A percentile compares a stretch with the other conserved stretches of the same genome.
phyloP scores from a whole-genome alignment of 441 rosid species.

The Aleurites moluccanus region DNA sequence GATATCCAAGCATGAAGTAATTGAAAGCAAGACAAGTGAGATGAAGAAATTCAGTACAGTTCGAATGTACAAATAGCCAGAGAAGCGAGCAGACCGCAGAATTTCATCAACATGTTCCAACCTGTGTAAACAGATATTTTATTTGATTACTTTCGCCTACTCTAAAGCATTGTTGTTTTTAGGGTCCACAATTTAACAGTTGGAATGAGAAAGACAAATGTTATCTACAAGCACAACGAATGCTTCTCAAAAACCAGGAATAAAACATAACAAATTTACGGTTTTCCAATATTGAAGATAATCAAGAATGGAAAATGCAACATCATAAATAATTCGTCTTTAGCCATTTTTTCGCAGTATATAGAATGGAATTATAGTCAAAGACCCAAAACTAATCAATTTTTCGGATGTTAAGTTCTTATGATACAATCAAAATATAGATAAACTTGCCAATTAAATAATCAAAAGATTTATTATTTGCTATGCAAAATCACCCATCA shows the following conservation, averaged over 20 bases:
- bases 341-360: neutral
- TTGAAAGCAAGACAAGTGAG: constrained; percentile 8
- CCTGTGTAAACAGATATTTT: constrained; percentile 38
- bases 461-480: neutral
- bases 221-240: neutral
- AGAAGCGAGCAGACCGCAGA: constrained; percentile 77
- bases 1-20: constrained; percentile 21
- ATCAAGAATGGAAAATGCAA: constrained; percentile 2
- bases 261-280: neutral
- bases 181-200: constrained; percentile 1
- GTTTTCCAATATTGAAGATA: neutral
- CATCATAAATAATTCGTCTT: too few species aligned
- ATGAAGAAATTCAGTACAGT: constrained; percentile 47
- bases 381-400: neutral
- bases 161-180: too few species aligned
- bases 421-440: neutral
- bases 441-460: neutral
- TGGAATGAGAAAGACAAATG: constrained; percentile 4
- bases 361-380: neutral
- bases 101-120: constrained; percentile 92
- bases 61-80: constrained; percentile 81
- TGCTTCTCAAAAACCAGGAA: neutral
- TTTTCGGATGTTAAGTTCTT: neutral
- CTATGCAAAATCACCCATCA: constrained; percentile 1
- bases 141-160: too few species aligned